Evolutionary conservation across 345 rosid species (phyloP).

Genomic region (Pistacia integerrima): DNA sequence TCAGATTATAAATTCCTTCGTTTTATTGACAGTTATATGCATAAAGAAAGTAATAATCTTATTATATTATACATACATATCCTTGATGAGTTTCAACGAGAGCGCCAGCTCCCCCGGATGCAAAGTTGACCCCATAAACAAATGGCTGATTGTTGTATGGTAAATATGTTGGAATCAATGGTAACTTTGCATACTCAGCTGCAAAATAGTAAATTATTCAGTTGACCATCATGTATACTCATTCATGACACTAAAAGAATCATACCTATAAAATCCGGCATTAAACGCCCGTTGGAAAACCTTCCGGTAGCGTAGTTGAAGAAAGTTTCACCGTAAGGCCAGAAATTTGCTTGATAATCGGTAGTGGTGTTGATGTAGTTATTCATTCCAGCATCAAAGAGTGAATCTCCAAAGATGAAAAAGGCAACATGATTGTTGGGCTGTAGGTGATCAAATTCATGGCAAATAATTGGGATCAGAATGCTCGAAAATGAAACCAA

Average conservation of each 20-base stretch:
- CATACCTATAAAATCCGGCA: constrained; percentile 32
- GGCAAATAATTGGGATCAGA: not conserved
- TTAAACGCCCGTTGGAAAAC: constrained; percentile 26
- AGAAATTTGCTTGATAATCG: constrained; percentile 25
- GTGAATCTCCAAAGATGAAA: constrained; percentile 42
- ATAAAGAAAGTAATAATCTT: too few species aligned
- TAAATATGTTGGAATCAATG: constrained; percentile 25
- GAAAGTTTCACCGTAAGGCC: constrained; percentile 33
- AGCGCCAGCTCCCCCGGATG: constrained; percentile 40
- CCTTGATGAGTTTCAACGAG: constrained; percentile 19
- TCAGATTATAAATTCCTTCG: too few species aligned
- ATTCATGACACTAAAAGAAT: too few species aligned
- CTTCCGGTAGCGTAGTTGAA: constrained; percentile 29
- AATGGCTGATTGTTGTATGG: constrained; percentile 9
- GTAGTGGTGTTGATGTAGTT: constrained; percentile 30
- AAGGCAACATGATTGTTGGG: constrained; percentile 7
- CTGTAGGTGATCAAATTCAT: not conserved
- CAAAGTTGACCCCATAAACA: constrained; percentile 36
- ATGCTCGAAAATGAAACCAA: not conserved
- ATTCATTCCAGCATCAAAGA: constrained; percentile 37
- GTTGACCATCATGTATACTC: too few species aligned
- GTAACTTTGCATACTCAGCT: constrained; percentile 36
- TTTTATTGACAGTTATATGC: too few species aligned
- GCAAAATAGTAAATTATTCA: not conserved
- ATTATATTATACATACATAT: not conserved